Conservation (phyloP, 441 rosid species). For the Aleurites moluccanus region DNA sequence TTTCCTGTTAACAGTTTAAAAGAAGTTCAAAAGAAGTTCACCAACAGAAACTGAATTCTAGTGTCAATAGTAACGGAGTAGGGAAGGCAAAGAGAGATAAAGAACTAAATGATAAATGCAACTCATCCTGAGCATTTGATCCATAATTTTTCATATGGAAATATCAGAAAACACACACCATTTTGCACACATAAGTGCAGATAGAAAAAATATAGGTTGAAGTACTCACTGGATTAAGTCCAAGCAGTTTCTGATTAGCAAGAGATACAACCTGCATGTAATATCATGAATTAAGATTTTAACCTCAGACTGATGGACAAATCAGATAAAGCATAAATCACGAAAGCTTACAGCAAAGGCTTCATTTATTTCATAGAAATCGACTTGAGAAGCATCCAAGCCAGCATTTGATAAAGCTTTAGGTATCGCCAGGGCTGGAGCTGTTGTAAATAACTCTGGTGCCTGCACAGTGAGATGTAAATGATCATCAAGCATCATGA, state of each 20-base stretch:
- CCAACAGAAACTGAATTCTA: background rate
- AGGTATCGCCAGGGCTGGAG: conserved; percentile 91
- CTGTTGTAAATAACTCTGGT: conserved; percentile 82
- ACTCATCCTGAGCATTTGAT: background rate
- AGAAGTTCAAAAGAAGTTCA: background rate
- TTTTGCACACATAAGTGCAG: background rate
- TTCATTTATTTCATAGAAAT: conserved; percentile 95
- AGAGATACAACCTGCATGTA: conserved; percentile 82
- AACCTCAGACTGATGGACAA: conserved; percentile 1
- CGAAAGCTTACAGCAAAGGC: conserved; percentile 78
- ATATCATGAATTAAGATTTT: conserved; percentile 8
- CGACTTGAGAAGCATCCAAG: conserved; percentile 78
- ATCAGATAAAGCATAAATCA: background rate
- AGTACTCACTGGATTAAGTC: conserved; percentile 69
- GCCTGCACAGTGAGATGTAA: conserved; percentile 49
- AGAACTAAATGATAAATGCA: background rate
- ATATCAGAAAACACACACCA: background rate
- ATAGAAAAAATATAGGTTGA: conserved; percentile 8
- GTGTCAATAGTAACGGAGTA: background rate
- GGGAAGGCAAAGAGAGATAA: background rate
- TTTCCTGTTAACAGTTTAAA: conserved; percentile 51
- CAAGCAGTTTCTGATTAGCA: conserved; percentile 83
- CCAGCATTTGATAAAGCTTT: conserved; percentile 82
- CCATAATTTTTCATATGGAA: conserved; percentile 5
- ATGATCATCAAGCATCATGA: conserved; percentile 21